phyloP scores from a whole-genome alignment of 164 flowering plant species.

The Vitis rotundifolia region DNA sequence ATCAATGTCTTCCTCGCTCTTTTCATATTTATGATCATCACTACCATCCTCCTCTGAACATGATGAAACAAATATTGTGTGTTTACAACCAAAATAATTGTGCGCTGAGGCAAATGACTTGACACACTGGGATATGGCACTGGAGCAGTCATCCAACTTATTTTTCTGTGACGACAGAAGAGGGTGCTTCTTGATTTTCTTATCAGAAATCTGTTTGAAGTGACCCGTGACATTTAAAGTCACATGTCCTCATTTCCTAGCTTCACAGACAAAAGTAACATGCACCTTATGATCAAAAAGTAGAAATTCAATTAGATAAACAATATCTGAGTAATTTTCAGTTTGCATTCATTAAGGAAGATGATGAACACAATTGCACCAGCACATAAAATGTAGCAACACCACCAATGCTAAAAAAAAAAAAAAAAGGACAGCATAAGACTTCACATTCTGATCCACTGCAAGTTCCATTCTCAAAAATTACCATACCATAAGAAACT shows the following conservation, averaged over 20 bases:
- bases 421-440: too few relatives aligned
- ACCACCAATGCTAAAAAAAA: too few relatives aligned
- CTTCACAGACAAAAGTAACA: conserved; percentile 43
- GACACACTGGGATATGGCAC: conserved; percentile 55
- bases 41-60: conserved; percentile 67
- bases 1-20: conserved; percentile 16
- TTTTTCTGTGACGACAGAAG: conserved; percentile 41
- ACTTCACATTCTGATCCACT: too few relatives aligned
- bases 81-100: conserved; percentile 53
- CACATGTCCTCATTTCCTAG: conserved; percentile 38
- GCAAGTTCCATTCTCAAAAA: too few relatives aligned
- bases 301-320: too few relatives aligned
- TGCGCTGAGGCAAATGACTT: conserved; percentile 52
- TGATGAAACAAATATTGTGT: conserved; percentile 65
- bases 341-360: background rate
- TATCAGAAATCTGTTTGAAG: conserved; percentile 12
- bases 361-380: background rate
- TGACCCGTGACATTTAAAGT: conserved; percentile 24
- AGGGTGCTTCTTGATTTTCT: conserved; percentile 26
- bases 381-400: too few relatives aligned
- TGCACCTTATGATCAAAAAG: conserved; percentile 40
- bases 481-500: too few relatives aligned
- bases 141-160: conserved; percentile 57
- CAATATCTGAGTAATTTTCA: background rate
- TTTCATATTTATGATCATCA: conserved; percentile 30